Percentiles rank a stretch among this genome's conserved stretches.
phyloP scores from a whole-genome alignment of 441 rosid species.

The Pelargonium citronellum region DNA sequence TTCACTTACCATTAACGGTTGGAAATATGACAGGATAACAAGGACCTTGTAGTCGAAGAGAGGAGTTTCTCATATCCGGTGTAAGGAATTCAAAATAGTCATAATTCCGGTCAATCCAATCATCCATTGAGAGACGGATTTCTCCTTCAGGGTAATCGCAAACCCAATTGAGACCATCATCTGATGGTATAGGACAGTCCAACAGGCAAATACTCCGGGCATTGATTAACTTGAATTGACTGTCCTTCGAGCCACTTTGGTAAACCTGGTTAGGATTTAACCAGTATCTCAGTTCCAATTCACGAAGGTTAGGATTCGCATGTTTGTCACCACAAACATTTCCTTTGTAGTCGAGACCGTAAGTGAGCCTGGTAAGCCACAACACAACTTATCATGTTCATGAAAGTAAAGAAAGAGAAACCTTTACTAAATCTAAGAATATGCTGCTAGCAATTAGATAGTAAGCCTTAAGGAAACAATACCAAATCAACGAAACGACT shows the following conservation, averaged over 20 bases:
- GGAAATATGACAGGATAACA: slow-evolving; percentile 95
- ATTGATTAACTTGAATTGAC: slow-evolving; percentile 58
- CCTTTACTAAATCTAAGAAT: background rate
- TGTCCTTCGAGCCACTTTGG: slow-evolving; percentile 78
- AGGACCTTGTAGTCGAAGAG: slow-evolving; percentile 97
- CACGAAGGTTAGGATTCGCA: slow-evolving; percentile 60
- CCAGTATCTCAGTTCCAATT: slow-evolving; percentile 85
- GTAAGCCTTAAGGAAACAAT: too few relatives aligned
- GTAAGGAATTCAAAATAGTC: slow-evolving; percentile 91
- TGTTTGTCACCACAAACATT: slow-evolving; percentile 85
- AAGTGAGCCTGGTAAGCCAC: slow-evolving; percentile 60
- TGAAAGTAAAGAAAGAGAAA: background rate
- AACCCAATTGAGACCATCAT: slow-evolving; percentile 79
- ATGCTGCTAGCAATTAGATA: background rate
- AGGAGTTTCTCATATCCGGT: slow-evolving; percentile 81
- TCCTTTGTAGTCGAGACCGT: slow-evolving; percentile 94
- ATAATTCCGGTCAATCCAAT: slow-evolving; percentile 85
- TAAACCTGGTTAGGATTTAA: slow-evolving; percentile 91
- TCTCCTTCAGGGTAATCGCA: slow-evolving; percentile 99
- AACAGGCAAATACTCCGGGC: slow-evolving; percentile 83
- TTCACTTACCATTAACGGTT: slow-evolving; percentile 65
- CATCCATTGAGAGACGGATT: slow-evolving; percentile 62
- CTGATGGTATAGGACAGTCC: slow-evolving; percentile 81
- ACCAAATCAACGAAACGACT: background rate
- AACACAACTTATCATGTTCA: slow-evolving; percentile 15